Conservation (phyloP, 805 yeast genomes). For the Cyberlindnera misumaiensis region DNA sequence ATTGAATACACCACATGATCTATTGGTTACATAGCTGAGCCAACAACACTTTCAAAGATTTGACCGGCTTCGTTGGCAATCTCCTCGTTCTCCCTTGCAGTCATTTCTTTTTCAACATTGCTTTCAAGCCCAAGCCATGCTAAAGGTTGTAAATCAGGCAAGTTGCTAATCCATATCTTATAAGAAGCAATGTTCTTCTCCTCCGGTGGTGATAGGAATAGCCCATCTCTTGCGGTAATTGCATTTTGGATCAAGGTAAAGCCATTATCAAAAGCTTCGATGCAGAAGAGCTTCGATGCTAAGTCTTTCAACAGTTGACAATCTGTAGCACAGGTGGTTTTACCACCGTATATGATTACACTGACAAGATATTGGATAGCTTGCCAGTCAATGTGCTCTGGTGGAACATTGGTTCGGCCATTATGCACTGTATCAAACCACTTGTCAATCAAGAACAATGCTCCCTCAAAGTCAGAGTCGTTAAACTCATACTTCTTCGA, state of each 20-base stretch:
- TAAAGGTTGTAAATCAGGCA: conserved; percentile 50
- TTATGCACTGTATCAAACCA: conserved; percentile 29
- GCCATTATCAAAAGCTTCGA: conserved; percentile 31
- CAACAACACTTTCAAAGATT: background rate
- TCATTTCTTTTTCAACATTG: conserved; percentile 31
- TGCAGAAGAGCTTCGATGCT: conserved; percentile 32
- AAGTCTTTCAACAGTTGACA: conserved; percentile 27
- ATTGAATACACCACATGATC: no score
- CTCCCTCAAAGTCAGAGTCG: conserved; percentile 60
- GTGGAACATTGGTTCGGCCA: conserved; percentile 32
- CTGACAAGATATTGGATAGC: conserved; percentile 43
- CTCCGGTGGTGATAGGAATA: conserved; percentile 37
- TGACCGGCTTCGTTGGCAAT: background rate
- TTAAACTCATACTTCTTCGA: conserved; percentile 57
- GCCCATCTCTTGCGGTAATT: conserved; percentile 6
- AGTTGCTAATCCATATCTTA: conserved; percentile 39
- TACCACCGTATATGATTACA: conserved; percentile 59
- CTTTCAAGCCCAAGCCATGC: conserved; percentile 46
- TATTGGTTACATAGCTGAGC: background rate
- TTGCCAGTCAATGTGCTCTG: conserved; percentile 48
- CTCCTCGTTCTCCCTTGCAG: background rate
- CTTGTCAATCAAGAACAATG: conserved; percentile 36
- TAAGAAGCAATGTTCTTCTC: conserved; percentile 30
- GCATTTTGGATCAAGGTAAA: conserved; percentile 36
- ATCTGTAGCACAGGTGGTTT: conserved; percentile 41